These are phyloP conservation scores for Bocquillonia castaneifolia DNA, from an alignment of 441 rosid genomes.

Conservation along the genomic window DNA sequence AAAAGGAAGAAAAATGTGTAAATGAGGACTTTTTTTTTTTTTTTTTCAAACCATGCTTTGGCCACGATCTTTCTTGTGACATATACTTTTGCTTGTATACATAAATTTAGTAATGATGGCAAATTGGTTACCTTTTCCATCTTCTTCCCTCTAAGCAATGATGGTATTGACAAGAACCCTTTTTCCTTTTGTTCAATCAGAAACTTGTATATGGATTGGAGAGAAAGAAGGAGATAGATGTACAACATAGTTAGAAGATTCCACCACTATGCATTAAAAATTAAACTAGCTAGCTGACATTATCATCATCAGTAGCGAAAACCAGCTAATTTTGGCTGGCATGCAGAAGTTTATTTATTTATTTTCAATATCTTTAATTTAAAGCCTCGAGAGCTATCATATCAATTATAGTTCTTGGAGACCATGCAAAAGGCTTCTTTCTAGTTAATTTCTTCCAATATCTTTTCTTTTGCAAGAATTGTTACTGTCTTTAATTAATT, in stretches of 20 bases:
- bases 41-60: too few relatives aligned
- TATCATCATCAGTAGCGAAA: conserved; percentile 15
- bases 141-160: conserved; percentile 35
- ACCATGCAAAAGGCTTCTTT: conserved; percentile 58
- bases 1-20: too few relatives aligned
- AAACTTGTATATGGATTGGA: conserved; percentile 22
- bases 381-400: conserved; percentile 40
- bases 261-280: conserved; percentile 35
- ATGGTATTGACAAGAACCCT: conserved; percentile 37
- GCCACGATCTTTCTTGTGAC: too few relatives aligned
- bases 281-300: conserved; percentile 32
- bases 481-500: conserved; percentile 21
- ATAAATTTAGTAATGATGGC: too few relatives aligned
- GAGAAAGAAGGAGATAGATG: neutral
- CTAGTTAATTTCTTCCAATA: conserved; percentile 17
- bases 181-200: conserved; percentile 37
- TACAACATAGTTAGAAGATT: conserved; percentile 47
- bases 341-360: conserved; percentile 17
- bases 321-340: conserved; percentile 43
- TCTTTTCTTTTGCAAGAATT: conserved; percentile 4
- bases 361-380: conserved; percentile 42
- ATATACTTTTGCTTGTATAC: too few relatives aligned
- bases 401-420: conserved; percentile 58
- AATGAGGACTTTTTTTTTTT: too few relatives aligned
- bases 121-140: too few relatives aligned